Evolutionary conservation across 345 rosid species (phyloP).

Genomic region (Melaleuca quinquenervia): DNA sequence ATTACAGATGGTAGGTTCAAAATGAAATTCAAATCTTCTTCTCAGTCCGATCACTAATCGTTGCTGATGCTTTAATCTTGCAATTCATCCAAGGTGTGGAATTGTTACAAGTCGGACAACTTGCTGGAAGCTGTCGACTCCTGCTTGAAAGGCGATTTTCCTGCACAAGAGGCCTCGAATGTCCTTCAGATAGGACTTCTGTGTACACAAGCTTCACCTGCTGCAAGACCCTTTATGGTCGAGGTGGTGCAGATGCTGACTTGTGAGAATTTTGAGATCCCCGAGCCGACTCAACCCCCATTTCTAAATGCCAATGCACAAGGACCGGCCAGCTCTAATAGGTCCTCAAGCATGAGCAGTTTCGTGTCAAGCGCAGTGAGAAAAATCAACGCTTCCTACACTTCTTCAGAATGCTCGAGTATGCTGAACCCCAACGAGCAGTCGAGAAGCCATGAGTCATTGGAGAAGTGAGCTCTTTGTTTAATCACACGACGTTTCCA

Average conservation of each 20-base stretch:
- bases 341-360: neutral
- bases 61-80: neutral
- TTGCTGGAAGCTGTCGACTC: constrained; percentile 25
- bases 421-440: neutral
- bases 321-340: neutral
- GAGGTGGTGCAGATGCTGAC: constrained; percentile 46
- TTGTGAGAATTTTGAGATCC: constrained; percentile 13
- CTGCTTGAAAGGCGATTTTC: constrained; percentile 12
- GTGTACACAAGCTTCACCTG: constrained; percentile 61
- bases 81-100: constrained; percentile 46
- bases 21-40: neutral
- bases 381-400: neutral
- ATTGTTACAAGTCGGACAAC: constrained; percentile 30
- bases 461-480: neutral
- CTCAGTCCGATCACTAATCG: neutral
- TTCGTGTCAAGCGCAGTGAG: neutral
- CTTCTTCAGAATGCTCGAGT: neutral
- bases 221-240: constrained; percentile 43
- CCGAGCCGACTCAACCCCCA: constrained; percentile 64
- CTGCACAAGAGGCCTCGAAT: constrained; percentile 27
- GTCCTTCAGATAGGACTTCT: constrained; percentile 62
- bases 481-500: neutral
- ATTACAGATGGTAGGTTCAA: constrained; percentile 33
- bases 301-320: constrained; percentile 41
- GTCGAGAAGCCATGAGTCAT: neutral